These are phyloP conservation scores for Phanerodontia chrysosporium DNA, from an alignment of 768 basidiomycete genomes.

Conservation along the genomic window DNA sequence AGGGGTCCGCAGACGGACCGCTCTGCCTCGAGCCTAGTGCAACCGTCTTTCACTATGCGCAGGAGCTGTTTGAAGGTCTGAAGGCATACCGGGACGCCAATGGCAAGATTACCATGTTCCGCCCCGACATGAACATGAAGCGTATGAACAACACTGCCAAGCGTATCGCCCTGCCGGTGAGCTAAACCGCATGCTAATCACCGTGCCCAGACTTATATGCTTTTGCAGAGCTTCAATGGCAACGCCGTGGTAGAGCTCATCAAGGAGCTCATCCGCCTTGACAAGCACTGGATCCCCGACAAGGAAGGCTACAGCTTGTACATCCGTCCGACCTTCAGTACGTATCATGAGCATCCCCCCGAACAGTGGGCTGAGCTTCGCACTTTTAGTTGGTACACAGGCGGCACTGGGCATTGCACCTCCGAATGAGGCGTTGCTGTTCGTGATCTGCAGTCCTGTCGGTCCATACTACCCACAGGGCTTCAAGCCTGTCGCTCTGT, in stretches of 20 bases:
- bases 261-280: conserved; percentile 79
- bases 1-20: conserved; percentile 48
- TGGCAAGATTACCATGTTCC: conserved; percentile 78
- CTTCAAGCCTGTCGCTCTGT: conserved; percentile 88
- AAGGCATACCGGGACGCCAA: conserved; percentile 81
- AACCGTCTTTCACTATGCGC: conserved; percentile 91
- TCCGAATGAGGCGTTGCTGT: conserved; percentile 56
- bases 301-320: conserved; percentile 89
- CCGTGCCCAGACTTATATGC: background rate
- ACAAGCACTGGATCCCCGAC: conserved; percentile 88
- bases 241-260: conserved; percentile 73
- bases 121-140: conserved; percentile 97
- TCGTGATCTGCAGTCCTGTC: conserved; percentile 56
- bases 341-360: conserved; percentile 7
- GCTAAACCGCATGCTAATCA: conserved; percentile 18
- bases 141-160: conserved; percentile 85
- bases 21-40: conserved; percentile 71
- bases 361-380: background rate
- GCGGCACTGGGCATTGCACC: conserved; percentile 44
- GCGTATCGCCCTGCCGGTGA: conserved; percentile 72
- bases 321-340: conserved; percentile 76
- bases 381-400: conserved; percentile 66
- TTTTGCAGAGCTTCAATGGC: conserved; percentile 66
- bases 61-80: conserved; percentile 89
- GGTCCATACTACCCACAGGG: conserved; percentile 85